These are phyloP conservation scores for Lactarius evosmus DNA, from an alignment of 768 basidiomycete genomes.

Conservation along the genomic window DNA sequence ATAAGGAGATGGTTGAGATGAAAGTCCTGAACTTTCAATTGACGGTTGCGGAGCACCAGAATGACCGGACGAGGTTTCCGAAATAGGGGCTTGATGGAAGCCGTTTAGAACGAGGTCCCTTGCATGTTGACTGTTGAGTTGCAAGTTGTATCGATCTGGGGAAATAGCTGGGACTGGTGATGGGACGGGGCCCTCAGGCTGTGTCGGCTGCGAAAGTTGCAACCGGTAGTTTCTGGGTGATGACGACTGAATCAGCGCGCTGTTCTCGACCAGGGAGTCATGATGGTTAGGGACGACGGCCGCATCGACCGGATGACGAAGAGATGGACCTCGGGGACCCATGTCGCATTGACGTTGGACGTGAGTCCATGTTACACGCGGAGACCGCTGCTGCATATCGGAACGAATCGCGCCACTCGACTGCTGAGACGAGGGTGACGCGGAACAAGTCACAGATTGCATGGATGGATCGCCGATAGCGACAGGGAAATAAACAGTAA, in stretches of 20 bases:
- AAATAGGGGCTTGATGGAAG: conserved; percentile 36
- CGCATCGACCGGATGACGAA: conserved; percentile 7
- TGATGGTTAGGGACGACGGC: conserved; percentile 17
- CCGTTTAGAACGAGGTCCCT: conserved; percentile 45
- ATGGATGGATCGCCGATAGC: conserved; percentile 23
- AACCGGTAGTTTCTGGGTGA: conserved; percentile 53
- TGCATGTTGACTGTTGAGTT: conserved; percentile 46
- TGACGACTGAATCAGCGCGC: conserved; percentile 45
- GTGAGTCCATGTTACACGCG: conserved; percentile 28
- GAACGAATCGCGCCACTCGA: conserved; percentile 22
- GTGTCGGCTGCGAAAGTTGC: conserved; percentile 47
- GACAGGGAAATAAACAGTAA: conserved; percentile 5
- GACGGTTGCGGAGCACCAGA: conserved; percentile 39
- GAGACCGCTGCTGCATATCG: conserved; percentile 25
- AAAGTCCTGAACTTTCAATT: conserved; percentile 54
- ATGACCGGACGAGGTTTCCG: conserved; percentile 38
- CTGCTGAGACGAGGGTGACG: conserved; percentile 20
- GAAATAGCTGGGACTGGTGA: conserved; percentile 51
- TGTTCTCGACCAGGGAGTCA: conserved; percentile 34
- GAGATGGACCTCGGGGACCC: conserved; percentile 21
- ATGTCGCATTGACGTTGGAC: conserved; percentile 29
- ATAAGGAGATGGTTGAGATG: conserved; percentile 46
- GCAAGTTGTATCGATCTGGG: conserved; percentile 37
- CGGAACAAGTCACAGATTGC: conserved; percentile 22
- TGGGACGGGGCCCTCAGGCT: conserved; percentile 32